phyloP scores from a whole-genome alignment of 768 basidiomycete species.

The Mycena galericulata region DNA sequence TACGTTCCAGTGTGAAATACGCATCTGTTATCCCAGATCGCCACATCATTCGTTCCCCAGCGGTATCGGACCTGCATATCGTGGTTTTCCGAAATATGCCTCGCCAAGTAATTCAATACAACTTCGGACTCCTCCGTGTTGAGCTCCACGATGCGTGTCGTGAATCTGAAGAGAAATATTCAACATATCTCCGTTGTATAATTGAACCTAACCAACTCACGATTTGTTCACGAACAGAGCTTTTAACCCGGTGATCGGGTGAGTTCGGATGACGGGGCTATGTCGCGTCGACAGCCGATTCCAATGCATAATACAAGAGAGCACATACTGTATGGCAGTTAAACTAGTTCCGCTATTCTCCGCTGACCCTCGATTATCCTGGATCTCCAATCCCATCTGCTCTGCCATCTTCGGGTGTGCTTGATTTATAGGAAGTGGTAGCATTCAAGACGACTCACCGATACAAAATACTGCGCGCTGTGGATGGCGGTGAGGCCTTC shows the following conservation, averaged over 20 bases:
- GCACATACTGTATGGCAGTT: constrained; percentile 59
- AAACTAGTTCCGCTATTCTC: constrained; percentile 62
- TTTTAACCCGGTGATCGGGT: constrained; percentile 72
- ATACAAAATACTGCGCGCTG: constrained; percentile 46
- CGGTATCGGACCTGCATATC: constrained; percentile 65
- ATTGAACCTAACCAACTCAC: constrained; percentile 36
- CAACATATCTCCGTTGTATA: not conserved
- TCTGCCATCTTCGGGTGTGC: constrained; percentile 1
- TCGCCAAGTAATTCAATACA: constrained; percentile 58
- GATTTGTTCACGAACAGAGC: constrained; percentile 64
- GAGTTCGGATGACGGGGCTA: constrained; percentile 64
- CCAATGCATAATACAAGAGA: not conserved
- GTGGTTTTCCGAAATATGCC: constrained; percentile 67
- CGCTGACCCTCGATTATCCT: constrained; percentile 61
- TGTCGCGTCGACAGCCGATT: not conserved
- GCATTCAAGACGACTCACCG: not conserved
- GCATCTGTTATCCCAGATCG: constrained; percentile 71
- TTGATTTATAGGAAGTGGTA: not conserved
- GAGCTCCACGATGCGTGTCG: constrained; percentile 65
- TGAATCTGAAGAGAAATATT: constrained; percentile 53
- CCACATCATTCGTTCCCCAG: constrained; percentile 64
- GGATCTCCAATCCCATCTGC: constrained; percentile 38
- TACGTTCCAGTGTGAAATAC: constrained; percentile 61
- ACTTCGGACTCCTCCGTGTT: constrained; percentile 63
- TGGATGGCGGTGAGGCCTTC: constrained; percentile 70